phyloP scores from a whole-genome alignment of 495 filamentous ascomycete species.

The Margaritispora aquatica region DNA sequence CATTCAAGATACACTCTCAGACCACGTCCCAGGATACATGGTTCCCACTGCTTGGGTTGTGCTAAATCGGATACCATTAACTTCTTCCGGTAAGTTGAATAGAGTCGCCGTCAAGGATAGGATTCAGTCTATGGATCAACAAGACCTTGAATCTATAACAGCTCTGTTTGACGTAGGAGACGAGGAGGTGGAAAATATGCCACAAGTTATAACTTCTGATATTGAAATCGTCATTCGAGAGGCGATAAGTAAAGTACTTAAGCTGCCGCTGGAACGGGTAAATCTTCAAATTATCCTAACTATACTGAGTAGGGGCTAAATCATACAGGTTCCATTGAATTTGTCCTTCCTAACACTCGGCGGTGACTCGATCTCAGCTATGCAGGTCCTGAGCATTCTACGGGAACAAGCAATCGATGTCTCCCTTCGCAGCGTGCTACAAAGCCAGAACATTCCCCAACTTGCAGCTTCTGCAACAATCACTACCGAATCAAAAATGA shows the following conservation, averaged over 20 bases:
- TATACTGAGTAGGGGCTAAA: constrained; percentile 14
- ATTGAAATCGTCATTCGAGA: constrained; percentile 26
- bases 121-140: too few relatives aligned
- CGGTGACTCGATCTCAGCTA: constrained; percentile 33
- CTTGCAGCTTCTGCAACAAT: neutral
- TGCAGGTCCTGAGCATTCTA: constrained; percentile 24
- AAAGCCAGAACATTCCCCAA: neutral
- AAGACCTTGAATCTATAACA: too few relatives aligned
- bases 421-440: constrained; percentile 16
- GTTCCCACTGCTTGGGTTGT: constrained; percentile 10
- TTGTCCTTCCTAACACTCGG: too few relatives aligned
- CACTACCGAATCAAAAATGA: neutral
- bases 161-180: too few relatives aligned
- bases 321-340: constrained; percentile 23
- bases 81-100: neutral
- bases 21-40: constrained; percentile 22
- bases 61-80: neutral
- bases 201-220: neutral
- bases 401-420: constrained; percentile 14
- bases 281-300: too few relatives aligned
- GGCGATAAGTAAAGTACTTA: constrained; percentile 49
- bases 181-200: too few relatives aligned
- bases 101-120: neutral
- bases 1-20: neutral
- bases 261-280: constrained; percentile 35